Evolutionary conservation across 495 filamentous ascomycete genomes (phyloP), one percentile per base, ranked within the genome.

Genomic region (Penicillium daleae): DNA sequence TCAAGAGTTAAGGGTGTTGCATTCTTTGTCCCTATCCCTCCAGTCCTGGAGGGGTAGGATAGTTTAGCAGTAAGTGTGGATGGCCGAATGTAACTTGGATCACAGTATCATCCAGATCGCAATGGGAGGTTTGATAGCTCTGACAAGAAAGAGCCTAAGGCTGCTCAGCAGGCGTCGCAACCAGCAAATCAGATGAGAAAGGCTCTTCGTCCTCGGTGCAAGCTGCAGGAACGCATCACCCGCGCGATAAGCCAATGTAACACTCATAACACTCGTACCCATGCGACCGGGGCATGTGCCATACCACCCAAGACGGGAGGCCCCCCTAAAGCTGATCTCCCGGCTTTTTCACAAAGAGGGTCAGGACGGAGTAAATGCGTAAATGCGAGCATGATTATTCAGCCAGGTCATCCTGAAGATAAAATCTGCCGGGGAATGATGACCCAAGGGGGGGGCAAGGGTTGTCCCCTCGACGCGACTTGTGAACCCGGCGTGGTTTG

Each of bases 281-380:
- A 71, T 69, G 69, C 66, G 69, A 63, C 61, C 60, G 44, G 57
- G 32, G 53, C 66, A 67, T 66, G 66, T 71, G 66, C 64, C 62
- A 52, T 56, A 19, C 51, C 29, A 54, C 51, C 51, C 52, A 35
- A 32, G 51, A 57, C 44, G 60, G 39, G 60, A 22, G 15, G 32
- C 29, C 51, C n/a, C 29, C 29, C 49, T 2, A 29, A 27, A 32
- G 24, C 32, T 54, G 31, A 37, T 35, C 27, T 54, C 7, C 29
- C 19, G 32, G 31, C 6, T 37, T 8, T 54, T 24, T 13, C 21
- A n/a, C n/a, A 24, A 37, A 33, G 17, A 32, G 3, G 22, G 31
- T 24, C 19, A 12, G 9, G 46, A 50, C 22, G 46, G 22, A 21
- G 24, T 50, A 29, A 29, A 29, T n/a, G 46, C 13, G 24, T 50